Evolutionary conservation across 768 basidiomycete species (phyloP).

Genomic region (Lactifluus pinguis): DNA sequence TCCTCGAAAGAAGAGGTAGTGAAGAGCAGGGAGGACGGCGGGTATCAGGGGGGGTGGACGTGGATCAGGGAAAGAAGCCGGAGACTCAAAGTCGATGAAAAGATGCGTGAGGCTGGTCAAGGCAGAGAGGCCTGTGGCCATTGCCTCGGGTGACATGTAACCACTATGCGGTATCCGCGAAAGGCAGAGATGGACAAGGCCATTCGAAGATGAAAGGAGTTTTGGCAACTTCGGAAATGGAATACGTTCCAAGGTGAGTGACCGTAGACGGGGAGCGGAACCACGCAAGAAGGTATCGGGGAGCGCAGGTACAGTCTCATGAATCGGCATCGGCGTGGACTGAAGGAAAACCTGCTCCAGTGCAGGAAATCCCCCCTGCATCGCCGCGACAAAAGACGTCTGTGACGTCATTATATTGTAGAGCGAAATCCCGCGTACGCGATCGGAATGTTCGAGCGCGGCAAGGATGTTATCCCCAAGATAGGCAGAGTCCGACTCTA

Average conservation of each 20-base stretch:
- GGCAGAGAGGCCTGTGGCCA: background rate
- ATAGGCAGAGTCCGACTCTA: background rate
- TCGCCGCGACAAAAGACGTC: background rate
- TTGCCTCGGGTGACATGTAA: background rate
- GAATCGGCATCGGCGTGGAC: too few relatives aligned
- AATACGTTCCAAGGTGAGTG: background rate
- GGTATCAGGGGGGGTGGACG: background rate
- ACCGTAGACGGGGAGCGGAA: background rate
- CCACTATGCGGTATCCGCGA: background rate
- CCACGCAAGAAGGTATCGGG: background rate
- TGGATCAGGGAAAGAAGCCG: background rate
- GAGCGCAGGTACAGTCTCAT: background rate
- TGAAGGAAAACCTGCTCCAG: background rate
- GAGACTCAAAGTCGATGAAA: background rate
- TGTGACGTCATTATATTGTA: background rate
- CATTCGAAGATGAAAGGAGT: background rate
- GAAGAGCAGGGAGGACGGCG: background rate
- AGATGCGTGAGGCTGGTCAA: background rate
- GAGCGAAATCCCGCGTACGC: background rate
- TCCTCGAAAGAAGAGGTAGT: background rate
- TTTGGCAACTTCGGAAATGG: background rate
- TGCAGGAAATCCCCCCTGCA: background rate
- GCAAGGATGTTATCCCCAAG: background rate
- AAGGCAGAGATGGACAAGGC: background rate
- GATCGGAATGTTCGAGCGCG: background rate